A percentile compares a stretch with the other conserved stretches of the same genome.
phyloP scores from a whole-genome alignment of 1,284 basidiomycete genomes.

The Ceratobasidium sp. region DNA sequence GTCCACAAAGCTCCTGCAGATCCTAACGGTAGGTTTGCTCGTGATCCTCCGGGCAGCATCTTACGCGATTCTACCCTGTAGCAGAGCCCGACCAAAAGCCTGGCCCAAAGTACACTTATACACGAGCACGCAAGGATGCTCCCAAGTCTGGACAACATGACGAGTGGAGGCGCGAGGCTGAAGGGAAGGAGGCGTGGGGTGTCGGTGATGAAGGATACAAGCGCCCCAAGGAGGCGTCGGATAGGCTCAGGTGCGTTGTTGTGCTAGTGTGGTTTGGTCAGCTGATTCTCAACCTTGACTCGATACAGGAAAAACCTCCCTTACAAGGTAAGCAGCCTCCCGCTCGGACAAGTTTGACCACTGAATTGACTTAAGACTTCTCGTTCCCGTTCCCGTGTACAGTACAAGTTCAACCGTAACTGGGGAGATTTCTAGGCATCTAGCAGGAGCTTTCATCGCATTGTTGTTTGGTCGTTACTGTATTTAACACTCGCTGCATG shows the following conservation, averaged over 20 bases:
- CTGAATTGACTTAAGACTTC: constrained; percentile 9
- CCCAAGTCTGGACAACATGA: background rate
- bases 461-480: background rate
- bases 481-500: constrained; percentile 9
- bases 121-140: constrained; percentile 57
- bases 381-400: no score
- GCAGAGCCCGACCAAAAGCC: constrained; percentile 51
- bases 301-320: constrained; percentile 70
- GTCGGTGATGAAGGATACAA: constrained; percentile 75
- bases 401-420: constrained; percentile 86
- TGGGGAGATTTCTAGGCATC: constrained; percentile 79
- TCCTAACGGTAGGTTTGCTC: background rate
- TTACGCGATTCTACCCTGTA: background rate
- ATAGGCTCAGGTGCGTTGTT: constrained; percentile 71
- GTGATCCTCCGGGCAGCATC: background rate
- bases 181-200: constrained; percentile 70
- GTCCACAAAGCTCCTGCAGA: constrained; percentile 34
- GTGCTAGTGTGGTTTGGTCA: background rate
- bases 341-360: background rate
- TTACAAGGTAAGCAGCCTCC: constrained; percentile 71
- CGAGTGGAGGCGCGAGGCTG: constrained; percentile 45
- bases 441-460: background rate
- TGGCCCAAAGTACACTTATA: constrained; percentile 67
- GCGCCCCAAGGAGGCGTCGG: constrained; percentile 68
- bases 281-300: constrained; percentile 9